These are phyloP conservation scores for Umbelopsis sp. DNA, from an alignment of 371 early-diverging fungal genomes.

Conservation along the genomic window DNA sequence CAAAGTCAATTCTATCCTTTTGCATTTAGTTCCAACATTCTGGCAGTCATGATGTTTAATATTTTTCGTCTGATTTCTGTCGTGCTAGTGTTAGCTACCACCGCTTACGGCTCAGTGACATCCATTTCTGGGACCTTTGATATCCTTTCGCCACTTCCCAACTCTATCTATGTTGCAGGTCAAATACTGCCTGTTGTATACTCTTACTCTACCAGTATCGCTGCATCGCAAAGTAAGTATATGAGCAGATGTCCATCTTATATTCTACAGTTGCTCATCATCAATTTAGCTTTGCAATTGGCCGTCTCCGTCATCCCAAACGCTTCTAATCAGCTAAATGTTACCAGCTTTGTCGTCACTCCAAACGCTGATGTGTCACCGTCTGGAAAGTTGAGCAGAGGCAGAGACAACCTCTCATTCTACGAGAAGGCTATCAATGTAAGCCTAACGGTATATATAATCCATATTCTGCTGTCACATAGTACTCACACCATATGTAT, in stretches of 20 bases:
- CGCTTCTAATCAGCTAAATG: neutral
- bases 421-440: conserved; percentile 4
- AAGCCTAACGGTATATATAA: neutral
- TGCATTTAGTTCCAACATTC: neutral
- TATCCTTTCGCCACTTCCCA: neutral
- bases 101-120: neutral
- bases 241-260: neutral
- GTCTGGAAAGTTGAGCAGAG: neutral
- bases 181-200: neutral
- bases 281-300: neutral
- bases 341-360: neutral
- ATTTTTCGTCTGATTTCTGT: neutral
- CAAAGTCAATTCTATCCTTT: neutral
- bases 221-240: neutral
- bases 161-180: conserved; percentile 9
- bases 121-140: conserved; percentile 6
- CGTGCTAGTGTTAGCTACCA: neutral
- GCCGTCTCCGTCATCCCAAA: neutral
- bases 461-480: neutral
- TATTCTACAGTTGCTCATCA: neutral
- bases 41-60: neutral
- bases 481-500: neutral
- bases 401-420: neutral
- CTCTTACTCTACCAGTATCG: neutral
- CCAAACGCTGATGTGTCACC: neutral